Evolutionary conservation across 306 rosid genomes (phyloP).

Genomic region (Cucurbita moschata): DNA sequence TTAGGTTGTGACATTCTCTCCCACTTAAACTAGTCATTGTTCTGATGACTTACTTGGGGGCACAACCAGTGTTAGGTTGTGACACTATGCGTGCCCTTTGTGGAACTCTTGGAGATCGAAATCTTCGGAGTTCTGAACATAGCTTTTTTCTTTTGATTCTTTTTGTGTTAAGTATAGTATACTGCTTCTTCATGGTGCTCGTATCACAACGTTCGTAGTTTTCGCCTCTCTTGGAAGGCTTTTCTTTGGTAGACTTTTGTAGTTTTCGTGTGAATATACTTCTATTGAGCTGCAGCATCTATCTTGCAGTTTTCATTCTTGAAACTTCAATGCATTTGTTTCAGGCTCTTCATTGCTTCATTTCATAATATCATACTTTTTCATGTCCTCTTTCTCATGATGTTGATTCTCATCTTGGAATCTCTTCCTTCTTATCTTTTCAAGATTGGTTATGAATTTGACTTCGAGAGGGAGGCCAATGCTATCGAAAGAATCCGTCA

Average conservation of each 20-base stretch:
- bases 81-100: not conserved
- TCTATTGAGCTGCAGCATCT: not conserved
- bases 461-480: constrained; percentile 73
- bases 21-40: too few relatives aligned
- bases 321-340: not conserved
- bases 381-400: not conserved
- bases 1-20: too few relatives aligned
- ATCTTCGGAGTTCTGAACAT: not conserved
- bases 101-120: not conserved
- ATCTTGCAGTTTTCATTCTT: not conserved
- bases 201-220: not conserved
- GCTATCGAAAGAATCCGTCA: constrained; percentile 64
- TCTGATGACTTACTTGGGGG: too few relatives aligned
- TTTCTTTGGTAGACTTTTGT: not conserved
- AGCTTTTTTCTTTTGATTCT: not conserved
- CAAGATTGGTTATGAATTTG: constrained; percentile 91
- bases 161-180: not conserved
- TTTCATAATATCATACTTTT: constrained; percentile 1
- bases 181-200: not conserved
- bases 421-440: constrained; percentile 17
- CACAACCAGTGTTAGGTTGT: too few relatives aligned
- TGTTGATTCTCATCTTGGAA: constrained; percentile 12
- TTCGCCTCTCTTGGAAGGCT: not conserved
- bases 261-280: not conserved
- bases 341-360: not conserved